Conservation (phyloP, 306 rosid genomes). For the Castanopsis chinensis region DNA sequence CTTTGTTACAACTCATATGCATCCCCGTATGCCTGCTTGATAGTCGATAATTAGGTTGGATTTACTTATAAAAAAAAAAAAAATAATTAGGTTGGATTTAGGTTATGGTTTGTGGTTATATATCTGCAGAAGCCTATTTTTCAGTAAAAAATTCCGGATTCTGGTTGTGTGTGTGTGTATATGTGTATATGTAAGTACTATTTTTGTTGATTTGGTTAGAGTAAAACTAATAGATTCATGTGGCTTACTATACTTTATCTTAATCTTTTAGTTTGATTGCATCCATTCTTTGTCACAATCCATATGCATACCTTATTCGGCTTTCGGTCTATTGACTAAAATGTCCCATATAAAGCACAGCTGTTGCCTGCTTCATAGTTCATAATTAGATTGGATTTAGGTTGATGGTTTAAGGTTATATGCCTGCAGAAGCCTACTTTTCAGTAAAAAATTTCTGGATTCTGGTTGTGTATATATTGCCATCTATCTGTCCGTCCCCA, state of each 20-base stretch:
- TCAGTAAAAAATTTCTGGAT: not conserved
- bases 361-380: too few relatives aligned
- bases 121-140: not conserved
- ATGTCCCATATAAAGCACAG: not conserved
- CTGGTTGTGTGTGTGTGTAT: not conserved
- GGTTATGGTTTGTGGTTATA: not conserved
- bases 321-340: not conserved
- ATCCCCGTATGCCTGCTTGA: constrained; percentile 12
- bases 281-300: not conserved
- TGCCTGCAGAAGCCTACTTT: not conserved
- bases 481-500: not conserved
- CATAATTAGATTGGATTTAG: not conserved
- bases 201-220: too few relatives aligned
- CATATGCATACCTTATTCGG: too few relatives aligned
- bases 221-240: too few relatives aligned
- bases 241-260: too few relatives aligned
- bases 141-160: not conserved
- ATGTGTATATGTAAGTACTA: too few relatives aligned
- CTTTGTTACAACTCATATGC: too few relatives aligned
- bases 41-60: not conserved
- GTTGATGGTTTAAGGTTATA: not conserved
- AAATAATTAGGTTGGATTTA: not conserved
- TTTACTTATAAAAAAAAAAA: too few relatives aligned
- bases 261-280: too few relatives aligned
- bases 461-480: not conserved